Evolutionary conservation across 2,329 filamentous ascomycete genomes (phyloP).

Genomic region (Zarea fungicola): DNA sequence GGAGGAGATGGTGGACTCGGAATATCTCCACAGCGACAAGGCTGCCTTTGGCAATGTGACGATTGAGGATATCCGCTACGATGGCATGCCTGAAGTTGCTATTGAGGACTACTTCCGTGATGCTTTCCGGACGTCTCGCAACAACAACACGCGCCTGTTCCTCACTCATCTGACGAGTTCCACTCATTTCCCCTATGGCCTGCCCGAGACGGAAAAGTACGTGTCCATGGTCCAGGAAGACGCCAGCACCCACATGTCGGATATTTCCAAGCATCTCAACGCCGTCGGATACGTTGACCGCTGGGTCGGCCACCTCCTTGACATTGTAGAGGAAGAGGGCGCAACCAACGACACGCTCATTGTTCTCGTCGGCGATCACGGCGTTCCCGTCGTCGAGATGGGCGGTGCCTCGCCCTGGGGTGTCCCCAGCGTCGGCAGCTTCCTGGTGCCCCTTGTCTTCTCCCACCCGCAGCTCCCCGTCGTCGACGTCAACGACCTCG

Average conservation of each 20-base stretch:
- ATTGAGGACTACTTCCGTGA: constrained; percentile 31
- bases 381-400: constrained; percentile 28
- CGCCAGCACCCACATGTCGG: constrained; percentile 21
- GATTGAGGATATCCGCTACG: constrained; percentile 29
- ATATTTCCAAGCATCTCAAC: constrained; percentile 31
- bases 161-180: constrained; percentile 32
- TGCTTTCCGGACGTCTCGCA: constrained; percentile 24
- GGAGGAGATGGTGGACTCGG: constrained; percentile 23
- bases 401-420: constrained; percentile 26
- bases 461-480: constrained; percentile 28
- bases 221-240: constrained; percentile 19
- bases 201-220: constrained; percentile 25
- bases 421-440: constrained; percentile 27
- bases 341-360: constrained; percentile 30
- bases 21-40: constrained; percentile 24
- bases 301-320: constrained; percentile 28
- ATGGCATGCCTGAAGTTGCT: constrained; percentile 26
- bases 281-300: constrained; percentile 27
- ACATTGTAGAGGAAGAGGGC: constrained; percentile 26
- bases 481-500: constrained; percentile 26
- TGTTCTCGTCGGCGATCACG: constrained; percentile 29
- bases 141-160: constrained; percentile 27
- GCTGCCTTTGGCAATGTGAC: constrained; percentile 26
- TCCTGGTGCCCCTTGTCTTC: constrained; percentile 28
- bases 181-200: constrained; percentile 28